Evolutionary conservation across 2,329 filamentous ascomycete genomes (phyloP), one percentile per base, ranked within the genome.

Genomic region (Epichloe hybrida): DNA sequence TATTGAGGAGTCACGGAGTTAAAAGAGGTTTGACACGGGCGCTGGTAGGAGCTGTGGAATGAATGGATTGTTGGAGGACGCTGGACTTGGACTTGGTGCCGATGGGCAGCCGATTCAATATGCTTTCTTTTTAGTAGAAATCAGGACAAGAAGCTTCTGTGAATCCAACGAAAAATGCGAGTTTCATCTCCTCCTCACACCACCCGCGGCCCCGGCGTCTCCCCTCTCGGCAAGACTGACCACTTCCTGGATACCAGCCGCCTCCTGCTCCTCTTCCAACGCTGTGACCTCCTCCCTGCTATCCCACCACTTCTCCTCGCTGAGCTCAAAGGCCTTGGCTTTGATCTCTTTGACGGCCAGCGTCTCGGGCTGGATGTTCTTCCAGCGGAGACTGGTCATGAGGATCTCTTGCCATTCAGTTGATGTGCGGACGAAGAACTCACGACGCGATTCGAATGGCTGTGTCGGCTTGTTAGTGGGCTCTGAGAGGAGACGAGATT

Each of bases 231-330:
- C 82, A 62, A 97, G 72, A 62, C 84, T 93, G 50, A 97, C 87
- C 42, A 97, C 88, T 71, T 97, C 93, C 15, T 89, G 87, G 66
- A 97, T 96, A 9, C 93, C 90, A 36, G 89, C 88, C 46, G 86
- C 90, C 68, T 96, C 91, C 71, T 97, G 89, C 71, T 96, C 91
- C 68, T 96, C 91, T 69, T 98, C 93, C 62, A 97, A 68, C 6
- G 81, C 85, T 50, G 83, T 85, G 57, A 98, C 86, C 70, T 97
- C 91, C 71, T 98, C 93, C 59, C 93, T 79, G 64, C 85, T 89
- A 73, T 96, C 93, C 93, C 93, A 98, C 93, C 93, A 98, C 66
- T 95, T 95, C 70, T 90, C 86, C 68, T 98, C 93, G 40, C 90
- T 90, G 56, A 88, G 76, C 62, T 88, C 84, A 65, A 96, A 98